These are phyloP conservation scores for Trichoderma simmonsii DNA, from an alignment of 2,329 filamentous ascomycete species.

Conservation along the genomic window DNA sequence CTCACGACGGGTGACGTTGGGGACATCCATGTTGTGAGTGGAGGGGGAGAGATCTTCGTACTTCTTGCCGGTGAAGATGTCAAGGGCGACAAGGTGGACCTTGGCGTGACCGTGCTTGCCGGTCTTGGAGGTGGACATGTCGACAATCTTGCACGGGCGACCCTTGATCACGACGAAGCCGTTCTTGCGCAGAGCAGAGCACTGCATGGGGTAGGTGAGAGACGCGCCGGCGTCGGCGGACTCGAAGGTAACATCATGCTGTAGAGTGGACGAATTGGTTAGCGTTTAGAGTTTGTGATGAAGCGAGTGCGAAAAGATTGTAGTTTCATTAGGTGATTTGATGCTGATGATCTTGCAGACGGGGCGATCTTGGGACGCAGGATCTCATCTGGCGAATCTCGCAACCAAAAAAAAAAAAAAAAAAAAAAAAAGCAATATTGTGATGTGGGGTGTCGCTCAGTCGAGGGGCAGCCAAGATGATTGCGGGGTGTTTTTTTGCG, in stretches of 20 bases:
- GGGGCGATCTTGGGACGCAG: neutral
- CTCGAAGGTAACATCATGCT: conserved; percentile 78
- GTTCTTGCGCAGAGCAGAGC: conserved; percentile 99
- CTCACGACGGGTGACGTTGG: conserved; percentile 85
- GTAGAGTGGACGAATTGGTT: conserved; percentile 20
- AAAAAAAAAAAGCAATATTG: conserved; percentile 7
- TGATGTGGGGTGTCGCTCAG: conserved; percentile 22
- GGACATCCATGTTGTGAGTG: conserved; percentile 97
- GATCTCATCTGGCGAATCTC: neutral
- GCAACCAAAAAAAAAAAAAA: neutral
- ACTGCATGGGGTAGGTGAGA: conserved; percentile 94
- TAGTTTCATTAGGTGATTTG: neutral
- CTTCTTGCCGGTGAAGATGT: conserved; percentile 99
- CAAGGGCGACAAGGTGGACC: conserved; percentile 95
- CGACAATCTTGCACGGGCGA: conserved; percentile 99
- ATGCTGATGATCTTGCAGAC: conserved; percentile 22
- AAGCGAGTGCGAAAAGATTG: conserved; percentile 11
- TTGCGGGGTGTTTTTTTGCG: conserved; percentile 47
- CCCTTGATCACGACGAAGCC: conserved; percentile 97
- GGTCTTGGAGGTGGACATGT: conserved; percentile 99
- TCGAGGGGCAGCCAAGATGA: conserved; percentile 38
- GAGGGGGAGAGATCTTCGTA: conserved; percentile 98
- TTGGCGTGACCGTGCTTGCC: conserved; percentile 99
- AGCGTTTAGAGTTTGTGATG: conserved; percentile 14
- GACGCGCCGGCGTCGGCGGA: conserved; percentile 96